Evolutionary conservation across 202 grass and related monocot species (phyloP).

Genomic region (Hordeum pubiflorum): DNA sequence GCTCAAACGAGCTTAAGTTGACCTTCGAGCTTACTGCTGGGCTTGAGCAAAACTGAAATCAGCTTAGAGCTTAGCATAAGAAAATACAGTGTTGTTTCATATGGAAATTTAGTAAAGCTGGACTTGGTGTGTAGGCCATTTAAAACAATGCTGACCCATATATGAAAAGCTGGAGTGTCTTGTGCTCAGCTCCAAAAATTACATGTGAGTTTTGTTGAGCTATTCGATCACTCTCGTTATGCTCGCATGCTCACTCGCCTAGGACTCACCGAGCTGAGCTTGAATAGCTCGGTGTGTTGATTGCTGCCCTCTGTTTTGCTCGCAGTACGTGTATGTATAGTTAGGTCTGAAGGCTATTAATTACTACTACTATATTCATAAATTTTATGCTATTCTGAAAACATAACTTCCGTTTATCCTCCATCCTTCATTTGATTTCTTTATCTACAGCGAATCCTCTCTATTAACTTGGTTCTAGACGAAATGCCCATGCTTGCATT

Average conservation of each 20-base stretch:
- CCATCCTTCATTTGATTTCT: background rate
- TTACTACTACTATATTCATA: background rate
- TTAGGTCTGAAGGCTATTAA: background rate
- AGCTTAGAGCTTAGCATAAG: background rate
- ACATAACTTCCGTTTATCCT: background rate
- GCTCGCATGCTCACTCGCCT: background rate
- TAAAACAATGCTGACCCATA: background rate
- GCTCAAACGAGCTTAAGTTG: background rate
- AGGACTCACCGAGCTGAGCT: background rate
- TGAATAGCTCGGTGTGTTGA: background rate
- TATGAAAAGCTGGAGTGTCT: background rate
- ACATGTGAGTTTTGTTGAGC: background rate
- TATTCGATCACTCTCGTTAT: background rate
- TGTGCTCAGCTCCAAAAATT: background rate
- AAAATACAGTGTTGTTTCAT: background rate
- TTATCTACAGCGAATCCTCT: background rate
- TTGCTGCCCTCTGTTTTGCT: background rate
- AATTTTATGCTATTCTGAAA: background rate
- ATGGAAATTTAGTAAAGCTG: background rate
- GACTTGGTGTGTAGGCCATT: background rate
- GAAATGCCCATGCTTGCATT: background rate
- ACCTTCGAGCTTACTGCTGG: background rate
- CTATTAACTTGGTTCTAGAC: background rate
- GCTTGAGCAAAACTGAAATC: background rate
- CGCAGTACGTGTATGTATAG: background rate